Percentiles rank a stretch among this genome's conserved stretches.
Evolutionary conservation across 345 rosid genomes (phyloP).

Genomic region (Bruguiera parviflora): DNA sequence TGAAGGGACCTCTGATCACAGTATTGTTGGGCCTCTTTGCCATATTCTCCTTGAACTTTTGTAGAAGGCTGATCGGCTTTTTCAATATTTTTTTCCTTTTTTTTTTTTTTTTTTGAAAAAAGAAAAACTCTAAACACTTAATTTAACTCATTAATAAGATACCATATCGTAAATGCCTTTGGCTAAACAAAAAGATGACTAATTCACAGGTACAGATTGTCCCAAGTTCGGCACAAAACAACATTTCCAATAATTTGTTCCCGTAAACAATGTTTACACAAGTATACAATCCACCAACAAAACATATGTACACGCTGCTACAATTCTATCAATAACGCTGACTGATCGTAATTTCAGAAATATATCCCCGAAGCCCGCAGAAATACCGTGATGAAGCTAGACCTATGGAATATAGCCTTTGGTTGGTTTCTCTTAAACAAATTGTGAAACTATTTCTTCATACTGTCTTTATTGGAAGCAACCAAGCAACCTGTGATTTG

Average conservation of each 20-base stretch:
- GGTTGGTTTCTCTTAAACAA: constrained; percentile 18
- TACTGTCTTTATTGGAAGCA: constrained; percentile 26
- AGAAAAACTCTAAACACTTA: too few relatives aligned
- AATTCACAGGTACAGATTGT: too few relatives aligned
- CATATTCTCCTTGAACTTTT: too few relatives aligned
- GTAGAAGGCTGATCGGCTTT: too few relatives aligned
- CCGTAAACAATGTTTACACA: background rate
- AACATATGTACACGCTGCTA: background rate
- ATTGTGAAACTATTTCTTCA: constrained; percentile 13
- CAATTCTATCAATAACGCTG: background rate
- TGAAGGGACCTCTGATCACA: too few relatives aligned
- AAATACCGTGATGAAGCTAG: constrained; percentile 4
- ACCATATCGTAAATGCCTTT: too few relatives aligned
- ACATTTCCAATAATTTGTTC: background rate
- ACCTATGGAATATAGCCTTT: constrained; percentile 15
- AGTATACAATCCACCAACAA: background rate
- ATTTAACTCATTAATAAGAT: too few relatives aligned
- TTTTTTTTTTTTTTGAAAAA: too few relatives aligned
- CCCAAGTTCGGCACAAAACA: background rate
- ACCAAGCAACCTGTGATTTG: constrained; percentile 45
- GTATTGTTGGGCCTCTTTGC: too few relatives aligned
- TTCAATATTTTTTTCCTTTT: too few relatives aligned
- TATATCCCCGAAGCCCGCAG: background rate
- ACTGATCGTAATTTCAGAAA: constrained; percentile 10
- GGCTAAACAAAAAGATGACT: too few relatives aligned